Evolutionary conservation across 139 green algal genomes (phyloP).

Genomic region (Deuterostichococcus epilithicus): DNA sequence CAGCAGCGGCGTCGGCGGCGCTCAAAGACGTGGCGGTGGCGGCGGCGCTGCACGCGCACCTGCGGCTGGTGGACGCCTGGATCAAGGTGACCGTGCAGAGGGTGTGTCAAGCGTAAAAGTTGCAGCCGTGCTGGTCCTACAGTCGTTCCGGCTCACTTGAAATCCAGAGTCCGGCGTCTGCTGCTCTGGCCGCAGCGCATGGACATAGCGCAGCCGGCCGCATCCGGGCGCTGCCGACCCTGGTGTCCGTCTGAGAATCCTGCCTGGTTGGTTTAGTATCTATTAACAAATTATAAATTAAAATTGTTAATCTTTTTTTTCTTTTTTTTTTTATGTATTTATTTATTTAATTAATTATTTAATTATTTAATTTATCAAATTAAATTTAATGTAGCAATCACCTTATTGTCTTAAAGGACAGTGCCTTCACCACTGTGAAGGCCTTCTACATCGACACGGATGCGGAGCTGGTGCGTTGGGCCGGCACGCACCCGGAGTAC

Average conservation of each 20-base stretch:
- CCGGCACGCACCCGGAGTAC: slow-evolving; percentile 60
- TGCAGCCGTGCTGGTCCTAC: not conserved
- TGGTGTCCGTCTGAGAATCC: not conserved
- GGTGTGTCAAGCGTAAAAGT: not conserved
- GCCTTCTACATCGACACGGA: slow-evolving; percentile 52
- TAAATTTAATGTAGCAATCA: not conserved
- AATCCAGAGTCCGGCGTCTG: slow-evolving; percentile 14
- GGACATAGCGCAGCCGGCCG: not conserved
- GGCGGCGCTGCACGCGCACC: not conserved
- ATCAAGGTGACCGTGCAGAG: not conserved
- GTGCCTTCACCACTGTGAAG: slow-evolving; percentile 3
- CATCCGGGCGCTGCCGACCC: not conserved
- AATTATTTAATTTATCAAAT: not conserved
- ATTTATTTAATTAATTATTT: not conserved
- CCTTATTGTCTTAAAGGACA: not conserved
- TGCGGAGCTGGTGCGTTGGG: slow-evolving; percentile 55
- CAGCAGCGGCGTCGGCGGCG: not conserved
- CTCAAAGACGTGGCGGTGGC: not conserved
- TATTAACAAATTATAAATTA: not conserved
- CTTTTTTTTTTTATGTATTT: not conserved
- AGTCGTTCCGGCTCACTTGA: slow-evolving; percentile 25
- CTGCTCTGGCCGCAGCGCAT: not conserved
- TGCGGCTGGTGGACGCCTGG: not conserved
- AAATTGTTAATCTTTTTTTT: not conserved
- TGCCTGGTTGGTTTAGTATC: not conserved